Base-by-base conservation (phyloP, 2,329 filamentous ascomycete genomes). In the Paraphaeosphaeria minitans region DNA sequence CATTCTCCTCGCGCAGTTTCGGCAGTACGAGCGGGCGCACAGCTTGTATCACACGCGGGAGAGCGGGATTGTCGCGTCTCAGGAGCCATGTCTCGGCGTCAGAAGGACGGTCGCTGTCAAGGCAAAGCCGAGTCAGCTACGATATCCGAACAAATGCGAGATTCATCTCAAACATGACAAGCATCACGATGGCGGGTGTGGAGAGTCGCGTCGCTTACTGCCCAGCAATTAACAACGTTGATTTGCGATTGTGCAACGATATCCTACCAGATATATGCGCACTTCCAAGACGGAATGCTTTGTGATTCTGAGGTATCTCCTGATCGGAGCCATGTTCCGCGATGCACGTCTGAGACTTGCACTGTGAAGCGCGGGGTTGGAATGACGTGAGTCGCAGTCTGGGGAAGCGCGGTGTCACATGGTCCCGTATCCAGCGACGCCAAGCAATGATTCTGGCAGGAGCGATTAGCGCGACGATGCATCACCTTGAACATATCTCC, bases 281-380 rank as follows among this genome's bases (percentile, higher is more conserved):
- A 92, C 93, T 83, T 99, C 95, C n/a, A 99, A 85, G 33, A 97
- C 93, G 4, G 94, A 97, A 77, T 92, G 91, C 74, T 94, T 93
- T 56, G 91, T 94, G 68, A 98, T 96, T 53, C 94, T 87, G 56
- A 98, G 84, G 75, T 98, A 97, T 69, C 93, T 87, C 59, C 93
- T 88, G 49, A 97, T 87, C 12, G 93, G 93, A 13, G 93, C 90
- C 93, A 97, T 56, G 37, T 31, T 46, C 12, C 29, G 37, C 41
- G 55, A 46, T 19, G 8, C 41, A 42, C 33, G 22, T 9, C 43
- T 22, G 37, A 43, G 53, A 29, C 22, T 48, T 21, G n/a, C 37
- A 39, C 13, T 39, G 37, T 39, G 24, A 41, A 43, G 43, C 42
- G 21, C 13, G n/a, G 31, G 14, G 22, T 29, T 27, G 24, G 22